Percentiles rank a stretch among this genome's conserved stretches.
Evolutionary conservation across 78 protist species (phyloP).

Genomic region (Creolimax fragrantissima): DNA sequence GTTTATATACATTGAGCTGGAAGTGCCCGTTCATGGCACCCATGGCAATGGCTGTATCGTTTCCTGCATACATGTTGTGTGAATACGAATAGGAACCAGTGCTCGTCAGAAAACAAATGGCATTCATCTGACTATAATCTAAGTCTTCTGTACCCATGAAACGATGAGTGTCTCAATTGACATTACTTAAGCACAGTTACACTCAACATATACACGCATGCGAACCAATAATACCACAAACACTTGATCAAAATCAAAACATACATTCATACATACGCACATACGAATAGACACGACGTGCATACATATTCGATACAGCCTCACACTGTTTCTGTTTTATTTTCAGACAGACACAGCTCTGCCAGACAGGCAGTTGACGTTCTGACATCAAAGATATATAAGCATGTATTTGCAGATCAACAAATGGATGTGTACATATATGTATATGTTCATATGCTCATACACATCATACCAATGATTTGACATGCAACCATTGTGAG

Average conservation of each 20-base stretch:
- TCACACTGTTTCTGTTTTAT: too few relatives aligned
- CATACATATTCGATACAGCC: too few relatives aligned
- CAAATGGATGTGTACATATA: neutral
- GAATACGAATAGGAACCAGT: too few relatives aligned
- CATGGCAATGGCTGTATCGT: constrained; percentile 75
- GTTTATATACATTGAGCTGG: constrained; percentile 87
- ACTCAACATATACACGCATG: neutral
- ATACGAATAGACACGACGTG: too few relatives aligned
- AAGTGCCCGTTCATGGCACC: constrained; percentile 87
- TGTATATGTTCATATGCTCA: neutral
- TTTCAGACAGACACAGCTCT: too few relatives aligned
- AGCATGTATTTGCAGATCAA: too few relatives aligned
- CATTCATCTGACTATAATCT: neutral
- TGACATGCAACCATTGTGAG: constrained; percentile 91
- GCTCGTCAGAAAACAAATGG: neutral
- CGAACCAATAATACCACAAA: neutral
- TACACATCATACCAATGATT: constrained; percentile 63
- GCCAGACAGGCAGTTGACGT: too few relatives aligned
- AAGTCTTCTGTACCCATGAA: neutral
- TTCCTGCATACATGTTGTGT: constrained; percentile 48
- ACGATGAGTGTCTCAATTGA: neutral
- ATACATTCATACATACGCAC: neutral
- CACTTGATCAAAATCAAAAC: neutral
- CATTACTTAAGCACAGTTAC: neutral
- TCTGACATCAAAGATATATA: too few relatives aligned